Conservation (phyloP, 1,284 basidiomycete species). For the Malassezia sympodialis region DNA sequence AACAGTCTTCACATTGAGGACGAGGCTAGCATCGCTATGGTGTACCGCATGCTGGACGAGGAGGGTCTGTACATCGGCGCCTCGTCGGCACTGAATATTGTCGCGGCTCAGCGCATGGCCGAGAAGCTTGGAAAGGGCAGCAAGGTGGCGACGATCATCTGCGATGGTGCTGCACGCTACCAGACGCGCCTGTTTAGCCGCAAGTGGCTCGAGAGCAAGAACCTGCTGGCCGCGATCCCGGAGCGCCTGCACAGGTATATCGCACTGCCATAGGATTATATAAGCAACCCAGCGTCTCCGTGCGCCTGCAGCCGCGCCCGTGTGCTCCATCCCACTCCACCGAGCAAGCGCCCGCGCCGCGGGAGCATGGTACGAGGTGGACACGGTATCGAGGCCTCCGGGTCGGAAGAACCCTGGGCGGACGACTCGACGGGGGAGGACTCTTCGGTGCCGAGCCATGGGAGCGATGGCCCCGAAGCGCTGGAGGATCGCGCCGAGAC, state of each 20-base stretch:
- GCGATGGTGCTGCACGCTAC: constrained; percentile 92
- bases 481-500: neutral
- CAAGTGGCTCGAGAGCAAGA: constrained; percentile 79
- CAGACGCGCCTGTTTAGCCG: constrained; percentile 93
- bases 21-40: constrained; percentile 78
- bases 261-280: constrained; percentile 54
- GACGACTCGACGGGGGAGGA: neutral
- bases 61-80: constrained; percentile 96
- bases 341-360: neutral
- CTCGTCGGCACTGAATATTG: constrained; percentile 87
- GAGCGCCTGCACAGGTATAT: constrained; percentile 77
- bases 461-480: neutral
- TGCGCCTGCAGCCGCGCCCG: neutral
- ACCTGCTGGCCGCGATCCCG: constrained; percentile 69
- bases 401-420: neutral
- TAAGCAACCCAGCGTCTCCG: neutral
- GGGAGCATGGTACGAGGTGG: neutral
- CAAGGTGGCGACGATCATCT: constrained; percentile 77
- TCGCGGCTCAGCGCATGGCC: constrained; percentile 80
- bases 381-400: neutral
- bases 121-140: constrained; percentile 68
- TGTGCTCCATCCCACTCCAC: neutral
- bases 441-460: neutral
- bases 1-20: constrained; percentile 81
- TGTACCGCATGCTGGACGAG: constrained; percentile 81